Percentiles rank a stretch among this genome's conserved stretches.
These are phyloP conservation scores for Exsudoporus frostii DNA, from an alignment of 768 basidiomycete genomes.

Conservation along the genomic window DNA sequence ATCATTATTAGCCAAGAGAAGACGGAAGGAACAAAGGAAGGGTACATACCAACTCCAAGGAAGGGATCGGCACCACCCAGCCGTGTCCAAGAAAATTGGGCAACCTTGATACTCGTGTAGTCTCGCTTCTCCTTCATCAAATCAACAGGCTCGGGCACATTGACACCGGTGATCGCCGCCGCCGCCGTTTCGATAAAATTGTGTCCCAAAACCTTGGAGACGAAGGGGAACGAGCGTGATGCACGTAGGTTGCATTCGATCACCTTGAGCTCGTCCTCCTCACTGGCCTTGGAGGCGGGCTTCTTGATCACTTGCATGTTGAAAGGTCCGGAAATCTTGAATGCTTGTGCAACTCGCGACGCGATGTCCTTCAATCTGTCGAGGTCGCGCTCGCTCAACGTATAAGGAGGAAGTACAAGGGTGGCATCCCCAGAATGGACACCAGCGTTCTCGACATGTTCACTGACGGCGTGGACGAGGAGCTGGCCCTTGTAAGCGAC, in stretches of 20 bases:
- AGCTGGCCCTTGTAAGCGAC: slow-evolving; percentile 92
- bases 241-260: slow-evolving; percentile 99
- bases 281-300: slow-evolving; percentile 45
- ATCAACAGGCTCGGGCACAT: slow-evolving; percentile 90
- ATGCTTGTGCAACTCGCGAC: slow-evolving; percentile 90
- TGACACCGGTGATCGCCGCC: slow-evolving; percentile 76
- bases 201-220: slow-evolving; percentile 94
- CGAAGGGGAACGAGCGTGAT: slow-evolving; percentile 98
- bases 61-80: slow-evolving; percentile 95
- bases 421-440: slow-evolving; percentile 99
- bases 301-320: slow-evolving; percentile 99
- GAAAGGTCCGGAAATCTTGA: slow-evolving; percentile 96
- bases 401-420: slow-evolving; percentile 92
- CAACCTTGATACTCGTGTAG: slow-evolving; percentile 95
- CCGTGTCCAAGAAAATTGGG: slow-evolving; percentile 98
- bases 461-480: slow-evolving; percentile 92
- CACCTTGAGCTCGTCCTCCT: slow-evolving; percentile 80
- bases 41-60: slow-evolving; percentile 83
- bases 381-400: slow-evolving; percentile 72
- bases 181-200: slow-evolving; percentile 97
- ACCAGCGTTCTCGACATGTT: slow-evolving; percentile 98
- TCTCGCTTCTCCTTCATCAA: slow-evolving; percentile 86
- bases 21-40: not conserved
- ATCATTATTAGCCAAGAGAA: not conserved
- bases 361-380: slow-evolving; percentile 89